A percentile compares a stretch with the other conserved stretches of the same genome.
Conservation (phyloP, 352 stramenopile genomes). For the Phytophthora idaei region DNA sequence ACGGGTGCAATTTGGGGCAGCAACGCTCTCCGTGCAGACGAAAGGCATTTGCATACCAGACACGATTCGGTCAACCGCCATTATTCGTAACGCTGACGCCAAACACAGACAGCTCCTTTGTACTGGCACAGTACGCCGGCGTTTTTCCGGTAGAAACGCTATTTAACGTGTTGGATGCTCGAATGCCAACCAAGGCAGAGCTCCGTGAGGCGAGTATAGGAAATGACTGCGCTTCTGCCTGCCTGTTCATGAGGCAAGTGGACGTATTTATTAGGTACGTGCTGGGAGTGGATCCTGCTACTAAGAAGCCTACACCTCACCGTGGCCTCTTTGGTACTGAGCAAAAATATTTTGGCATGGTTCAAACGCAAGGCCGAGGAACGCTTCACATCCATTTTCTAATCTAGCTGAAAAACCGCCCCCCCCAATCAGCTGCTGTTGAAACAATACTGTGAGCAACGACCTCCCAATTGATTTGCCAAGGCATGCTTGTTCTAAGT, state of each 20-base stretch:
- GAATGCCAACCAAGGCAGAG: not conserved
- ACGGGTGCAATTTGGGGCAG: constrained; percentile 3
- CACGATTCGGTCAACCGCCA: constrained; percentile 5
- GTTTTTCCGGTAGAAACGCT: constrained; percentile 1
- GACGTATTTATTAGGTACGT: constrained; percentile 7
- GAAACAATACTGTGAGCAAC: no score
- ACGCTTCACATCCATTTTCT: no score
- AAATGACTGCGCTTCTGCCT: constrained; percentile 5
- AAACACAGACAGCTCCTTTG: constrained; percentile 8
- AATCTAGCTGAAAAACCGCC: no score
- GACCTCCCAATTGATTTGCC: no score
- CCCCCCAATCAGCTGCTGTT: no score
- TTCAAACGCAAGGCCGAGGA: no score
- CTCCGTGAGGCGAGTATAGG: constrained; percentile 1
- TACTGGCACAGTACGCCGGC: constrained; percentile 12
- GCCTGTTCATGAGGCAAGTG: constrained; percentile 10
- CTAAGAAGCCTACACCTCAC: not conserved
- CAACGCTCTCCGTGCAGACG: constrained; percentile 6
- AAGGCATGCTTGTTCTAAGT: no score
- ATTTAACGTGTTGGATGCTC: not conserved
- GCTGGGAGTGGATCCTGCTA: not conserved
- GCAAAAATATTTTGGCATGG: no score
- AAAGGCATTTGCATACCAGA: constrained; percentile 9
- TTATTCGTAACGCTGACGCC: constrained; percentile 18
- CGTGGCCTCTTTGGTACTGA: no score